Evolutionary conservation across 805 yeast species (phyloP).

Genomic region (Ogataea allantospora): DNA sequence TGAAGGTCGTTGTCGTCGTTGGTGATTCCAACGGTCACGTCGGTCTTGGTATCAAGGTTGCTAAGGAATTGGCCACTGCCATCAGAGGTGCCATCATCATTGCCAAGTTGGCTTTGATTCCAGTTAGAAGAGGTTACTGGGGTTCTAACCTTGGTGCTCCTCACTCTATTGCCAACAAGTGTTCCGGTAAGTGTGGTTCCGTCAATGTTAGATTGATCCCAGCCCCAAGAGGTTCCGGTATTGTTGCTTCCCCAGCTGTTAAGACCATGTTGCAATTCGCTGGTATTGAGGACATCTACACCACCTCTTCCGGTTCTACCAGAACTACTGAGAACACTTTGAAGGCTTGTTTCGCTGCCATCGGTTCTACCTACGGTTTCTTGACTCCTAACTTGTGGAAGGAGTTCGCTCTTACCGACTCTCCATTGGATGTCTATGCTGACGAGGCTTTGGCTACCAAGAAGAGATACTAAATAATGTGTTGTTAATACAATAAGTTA

Average conservation of each 20-base stretch:
- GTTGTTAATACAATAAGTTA: neutral
- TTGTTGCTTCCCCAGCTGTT: conserved; percentile 99
- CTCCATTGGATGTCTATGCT: conserved; percentile 94
- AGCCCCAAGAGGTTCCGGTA: conserved; percentile 99
- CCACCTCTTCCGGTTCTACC: conserved; percentile 98
- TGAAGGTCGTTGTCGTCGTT: conserved; percentile 99
- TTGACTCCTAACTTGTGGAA: conserved; percentile 99
- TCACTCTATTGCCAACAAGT: conserved; percentile 96
- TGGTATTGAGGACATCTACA: conserved; percentile 99
- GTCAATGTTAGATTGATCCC: conserved; percentile 98
- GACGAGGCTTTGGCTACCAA: conserved; percentile 74
- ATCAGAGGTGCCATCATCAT: conserved; percentile 99
- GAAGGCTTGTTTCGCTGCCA: conserved; percentile 98
- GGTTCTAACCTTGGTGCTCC: conserved; percentile 99
- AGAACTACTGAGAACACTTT: conserved; percentile 99
- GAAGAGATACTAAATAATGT: conserved; percentile 63
- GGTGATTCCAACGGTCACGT: conserved; percentile 99
- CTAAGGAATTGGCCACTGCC: conserved; percentile 99
- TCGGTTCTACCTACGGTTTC: conserved; percentile 99
- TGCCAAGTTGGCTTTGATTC: conserved; percentile 97
- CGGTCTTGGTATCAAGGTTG: conserved; percentile 99
- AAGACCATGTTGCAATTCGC: conserved; percentile 98
- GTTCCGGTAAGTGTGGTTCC: conserved; percentile 99
- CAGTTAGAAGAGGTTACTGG: conserved; percentile 99
- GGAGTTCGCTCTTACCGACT: conserved; percentile 75